phyloP scores from a whole-genome alignment of 495 filamentous ascomycete species.

The Talaromyces stipitatus region DNA sequence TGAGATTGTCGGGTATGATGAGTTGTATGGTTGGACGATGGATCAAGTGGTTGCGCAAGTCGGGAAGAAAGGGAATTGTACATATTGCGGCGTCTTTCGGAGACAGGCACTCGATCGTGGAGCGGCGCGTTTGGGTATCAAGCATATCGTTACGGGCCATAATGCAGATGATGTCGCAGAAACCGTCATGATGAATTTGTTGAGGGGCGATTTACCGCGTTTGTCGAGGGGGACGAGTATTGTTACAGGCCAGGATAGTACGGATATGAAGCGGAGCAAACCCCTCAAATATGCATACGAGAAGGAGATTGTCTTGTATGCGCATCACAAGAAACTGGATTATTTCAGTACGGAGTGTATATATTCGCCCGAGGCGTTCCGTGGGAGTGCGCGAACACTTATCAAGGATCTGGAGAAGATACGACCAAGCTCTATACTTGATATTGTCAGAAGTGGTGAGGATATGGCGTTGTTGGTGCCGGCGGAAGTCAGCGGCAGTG shows the following conservation, averaged over 20 bases:
- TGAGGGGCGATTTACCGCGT: constrained; percentile 83
- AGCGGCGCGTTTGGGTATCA: constrained; percentile 77
- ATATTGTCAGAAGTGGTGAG: constrained; percentile 90
- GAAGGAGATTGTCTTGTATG: constrained; percentile 97
- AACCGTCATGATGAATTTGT: constrained; percentile 94
- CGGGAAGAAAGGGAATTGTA: constrained; percentile 98
- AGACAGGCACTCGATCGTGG: constrained; percentile 91
- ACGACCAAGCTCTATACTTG: constrained; percentile 85
- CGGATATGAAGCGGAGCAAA: constrained; percentile 85
- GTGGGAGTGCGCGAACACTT: constrained; percentile 79
- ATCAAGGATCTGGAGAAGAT: constrained; percentile 95
- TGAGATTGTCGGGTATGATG: constrained; percentile 84
- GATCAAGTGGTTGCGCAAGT: constrained; percentile 93
- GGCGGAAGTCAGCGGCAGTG: constrained; percentile 32
- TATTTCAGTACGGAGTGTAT: constrained; percentile 99
- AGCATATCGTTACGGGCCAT: constrained; percentile 94
- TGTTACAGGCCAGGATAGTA: constrained; percentile 65
- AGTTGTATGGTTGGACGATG: constrained; percentile 99
- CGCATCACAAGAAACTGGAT: constrained; percentile 89
- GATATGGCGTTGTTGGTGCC: constrained; percentile 91
- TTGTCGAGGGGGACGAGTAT: constrained; percentile 88
- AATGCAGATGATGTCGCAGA: constrained; percentile 99
- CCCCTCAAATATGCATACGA: constrained; percentile 97
- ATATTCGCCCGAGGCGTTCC: constrained; percentile 96
- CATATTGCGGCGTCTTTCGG: constrained; percentile 94